Percentiles rank a stretch among this genome's conserved stretches.
phyloP scores from a whole-genome alignment of 495 filamentous ascomycete species.

The Tetracladium marchalianum region DNA sequence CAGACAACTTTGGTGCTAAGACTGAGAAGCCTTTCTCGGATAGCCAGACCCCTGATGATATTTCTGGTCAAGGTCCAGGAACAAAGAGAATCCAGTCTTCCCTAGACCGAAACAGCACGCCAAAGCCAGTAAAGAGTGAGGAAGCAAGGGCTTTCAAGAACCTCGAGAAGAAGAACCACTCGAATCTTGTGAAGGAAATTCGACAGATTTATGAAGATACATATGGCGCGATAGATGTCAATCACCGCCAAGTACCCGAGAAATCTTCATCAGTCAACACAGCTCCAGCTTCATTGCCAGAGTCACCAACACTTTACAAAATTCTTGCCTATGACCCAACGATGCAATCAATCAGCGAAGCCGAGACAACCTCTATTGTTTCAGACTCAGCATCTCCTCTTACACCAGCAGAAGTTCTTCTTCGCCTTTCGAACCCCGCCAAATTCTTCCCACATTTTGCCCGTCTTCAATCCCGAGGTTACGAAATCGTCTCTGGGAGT shows the following conservation, averaged over 20 bases:
- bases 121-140: too few species aligned
- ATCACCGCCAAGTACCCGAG: slow-evolving; percentile 17
- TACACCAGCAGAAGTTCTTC: slow-evolving; percentile 51
- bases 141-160: slow-evolving; percentile 10
- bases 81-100: too few species aligned
- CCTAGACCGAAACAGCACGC: too few species aligned
- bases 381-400: slow-evolving; percentile 31
- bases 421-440: slow-evolving; percentile 56
- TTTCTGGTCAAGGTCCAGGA: too few species aligned
- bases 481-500: slow-evolving; percentile 61
- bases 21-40: slow-evolving; percentile 7
- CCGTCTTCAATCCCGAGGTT: slow-evolving; percentile 54
- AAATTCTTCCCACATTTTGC: slow-evolving; percentile 64
- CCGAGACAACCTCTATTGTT: slow-evolving; percentile 53
- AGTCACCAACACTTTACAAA: slow-evolving; percentile 45
- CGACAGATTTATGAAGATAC: slow-evolving; percentile 34
- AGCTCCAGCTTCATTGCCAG: not conserved
- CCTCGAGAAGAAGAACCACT: slow-evolving; percentile 14
- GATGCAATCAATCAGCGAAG: slow-evolving; percentile 47
- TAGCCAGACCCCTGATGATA: too few species aligned
- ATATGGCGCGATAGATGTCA: slow-evolving; percentile 33
- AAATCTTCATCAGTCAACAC: not conserved
- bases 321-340: slow-evolving; percentile 63
- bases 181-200: slow-evolving; percentile 28
- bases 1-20: slow-evolving; percentile 27